Evolutionary conservation across 345 rosid species (phyloP), one percentile per base, ranked within the genome.

Genomic region (Clausena lansium): DNA sequence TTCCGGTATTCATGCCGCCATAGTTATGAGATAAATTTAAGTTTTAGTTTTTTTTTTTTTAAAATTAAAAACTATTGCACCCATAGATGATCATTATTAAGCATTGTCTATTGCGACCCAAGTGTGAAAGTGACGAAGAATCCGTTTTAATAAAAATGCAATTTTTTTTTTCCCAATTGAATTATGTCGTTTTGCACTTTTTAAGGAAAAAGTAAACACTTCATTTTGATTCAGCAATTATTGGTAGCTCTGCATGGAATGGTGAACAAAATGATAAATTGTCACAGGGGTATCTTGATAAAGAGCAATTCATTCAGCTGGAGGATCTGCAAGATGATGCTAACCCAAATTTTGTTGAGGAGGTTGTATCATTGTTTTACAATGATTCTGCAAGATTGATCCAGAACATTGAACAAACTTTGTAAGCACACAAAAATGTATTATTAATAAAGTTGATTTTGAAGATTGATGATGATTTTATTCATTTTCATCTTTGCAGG

Each of bases 321-420:
- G 95, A 91, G 84, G 93, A 91, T 27, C 83, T 91, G 71, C 92
- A 91, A 78, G 95, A 91, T 85, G 95, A 88, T 67, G 83, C 86
- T 10, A 89, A 88, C 83, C 95, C 95, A 52, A 83, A 86, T 78
- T 91, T 91, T 78, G 95, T 86, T 2, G 88, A 89, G 84, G 95
- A 91, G 85, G 76, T 89, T 77, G 88, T 87, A 35, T 57, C 92
- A 28, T 79, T 89, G 38, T 91, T 81, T 76, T 89, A 87, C 78
- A 83, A 60, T 66, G 90, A 89, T 72, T 89, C 95, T 9, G 84
- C 88, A 30, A 80, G 92, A 80, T 71, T 88, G 60, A 85, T 91
- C 76, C 89, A 85, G 33, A 88, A 65, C 80, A 88, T 91, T 62
- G 95, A 91, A 17, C 91, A 85, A 32, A 84, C 92, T 63, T 75